Conservation (phyloP, 345 rosid genomes). For the Linum trigynum region DNA sequence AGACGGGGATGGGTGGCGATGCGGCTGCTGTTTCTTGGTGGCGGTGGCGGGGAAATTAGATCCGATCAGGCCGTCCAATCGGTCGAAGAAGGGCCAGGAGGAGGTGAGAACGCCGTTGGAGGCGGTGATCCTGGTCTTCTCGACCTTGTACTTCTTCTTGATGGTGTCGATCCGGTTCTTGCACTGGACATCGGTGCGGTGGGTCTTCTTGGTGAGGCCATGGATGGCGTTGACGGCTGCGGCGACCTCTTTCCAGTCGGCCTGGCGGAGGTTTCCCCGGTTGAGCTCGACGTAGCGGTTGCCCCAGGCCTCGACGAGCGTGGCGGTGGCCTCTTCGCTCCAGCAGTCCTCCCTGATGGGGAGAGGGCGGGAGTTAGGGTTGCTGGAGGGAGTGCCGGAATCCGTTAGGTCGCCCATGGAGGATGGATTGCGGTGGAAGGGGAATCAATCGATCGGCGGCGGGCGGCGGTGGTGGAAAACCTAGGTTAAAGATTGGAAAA, state of each 20-base stretch:
- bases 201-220: constrained; percentile 71
- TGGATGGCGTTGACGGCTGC: constrained; percentile 86
- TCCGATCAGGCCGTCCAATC: constrained; percentile 75
- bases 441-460: not conserved
- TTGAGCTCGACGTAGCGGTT: constrained; percentile 71
- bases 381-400: not conserved
- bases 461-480: too few relatives aligned
- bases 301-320: constrained; percentile 96
- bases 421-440: too few relatives aligned
- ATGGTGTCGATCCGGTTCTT: constrained; percentile 97
- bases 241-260: constrained; percentile 98
- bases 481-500: not conserved
- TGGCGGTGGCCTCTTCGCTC: constrained; percentile 95
- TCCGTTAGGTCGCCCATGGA: not conserved
- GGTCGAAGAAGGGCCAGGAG: constrained; percentile 78
- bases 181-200: constrained; percentile 95
- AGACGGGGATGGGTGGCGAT: constrained; percentile 19
- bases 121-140: constrained; percentile 63
- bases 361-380: constrained; percentile 23
- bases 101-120: constrained; percentile 47
- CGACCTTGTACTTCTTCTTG: constrained; percentile 92
- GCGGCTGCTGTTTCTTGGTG: not conserved
- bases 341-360: constrained; percentile 96
- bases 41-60: constrained; percentile 31
- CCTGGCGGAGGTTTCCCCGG: constrained; percentile 97